phyloP scores from a whole-genome alignment of 768 basidiomycete species.

The Suillus subalutaceus region DNA sequence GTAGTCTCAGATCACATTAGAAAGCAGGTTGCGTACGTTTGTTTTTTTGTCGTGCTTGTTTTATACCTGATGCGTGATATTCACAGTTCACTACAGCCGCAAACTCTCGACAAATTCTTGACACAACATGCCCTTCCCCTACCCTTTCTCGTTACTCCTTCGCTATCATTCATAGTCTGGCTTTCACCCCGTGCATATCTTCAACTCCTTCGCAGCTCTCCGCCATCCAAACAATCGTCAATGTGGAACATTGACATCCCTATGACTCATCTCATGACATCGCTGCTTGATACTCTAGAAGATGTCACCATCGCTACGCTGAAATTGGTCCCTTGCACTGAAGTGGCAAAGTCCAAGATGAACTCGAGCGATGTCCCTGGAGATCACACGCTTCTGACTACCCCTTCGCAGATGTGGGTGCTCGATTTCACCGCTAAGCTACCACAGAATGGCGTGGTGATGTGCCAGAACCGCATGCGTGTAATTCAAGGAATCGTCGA shows the following conservation, averaged over 20 bases:
- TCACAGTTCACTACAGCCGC: conserved; percentile 40
- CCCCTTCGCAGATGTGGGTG: conserved; percentile 52
- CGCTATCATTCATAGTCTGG: conserved; percentile 72
- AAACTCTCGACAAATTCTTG: conserved; percentile 71
- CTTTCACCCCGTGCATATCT: conserved; percentile 74
- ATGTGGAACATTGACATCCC: conserved; percentile 54
- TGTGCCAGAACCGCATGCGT: conserved; percentile 73
- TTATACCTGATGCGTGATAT: conserved; percentile 4
- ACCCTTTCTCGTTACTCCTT: conserved; percentile 70
- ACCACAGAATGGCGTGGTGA: conserved; percentile 57
- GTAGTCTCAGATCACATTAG: conserved; percentile 22
- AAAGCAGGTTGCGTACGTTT: conserved; percentile 17
- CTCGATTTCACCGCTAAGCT: conserved; percentile 71
- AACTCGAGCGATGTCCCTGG: conserved; percentile 21
- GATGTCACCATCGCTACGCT: conserved; percentile 64
- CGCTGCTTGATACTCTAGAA: conserved; percentile 41
- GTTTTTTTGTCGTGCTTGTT: background rate
- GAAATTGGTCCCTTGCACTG: conserved; percentile 37
- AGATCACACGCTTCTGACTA: conserved; percentile 28
- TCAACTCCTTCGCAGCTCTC: conserved; percentile 48
- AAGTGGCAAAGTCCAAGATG: conserved; percentile 14
- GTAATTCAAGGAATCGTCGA: conserved; percentile 71
- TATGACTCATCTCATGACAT: conserved; percentile 46
- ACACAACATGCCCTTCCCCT: conserved; percentile 58
- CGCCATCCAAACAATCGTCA: conserved; percentile 19